These are phyloP conservation scores for Primulina huaijiensis DNA, from an alignment of 257 asterid genomes.

Conservation along the genomic window DNA sequence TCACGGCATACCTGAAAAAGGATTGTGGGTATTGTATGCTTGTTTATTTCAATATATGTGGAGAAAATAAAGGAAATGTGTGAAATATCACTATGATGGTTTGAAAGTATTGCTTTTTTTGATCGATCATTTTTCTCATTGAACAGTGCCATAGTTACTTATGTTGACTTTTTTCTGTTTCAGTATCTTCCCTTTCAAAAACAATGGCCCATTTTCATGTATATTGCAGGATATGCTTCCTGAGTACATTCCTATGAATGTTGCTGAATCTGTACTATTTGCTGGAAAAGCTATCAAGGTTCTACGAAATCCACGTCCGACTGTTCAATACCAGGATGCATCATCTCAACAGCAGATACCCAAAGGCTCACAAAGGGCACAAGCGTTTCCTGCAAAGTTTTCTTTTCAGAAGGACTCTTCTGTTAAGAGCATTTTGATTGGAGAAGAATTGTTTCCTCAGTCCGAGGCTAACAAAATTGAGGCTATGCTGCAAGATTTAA, in stretches of 20 bases:
- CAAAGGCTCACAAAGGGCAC: constrained; percentile 64
- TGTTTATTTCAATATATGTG: neutral
- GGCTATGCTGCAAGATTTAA: constrained; percentile 80
- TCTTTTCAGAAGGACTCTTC: constrained; percentile 50
- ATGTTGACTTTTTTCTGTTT: neutral
- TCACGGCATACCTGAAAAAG: neutral
- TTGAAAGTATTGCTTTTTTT: neutral
- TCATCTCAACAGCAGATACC: constrained; percentile 57
- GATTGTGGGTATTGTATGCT: neutral
- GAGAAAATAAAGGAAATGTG: neutral
- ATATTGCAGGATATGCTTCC: constrained; percentile 93
- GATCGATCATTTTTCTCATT: neutral
- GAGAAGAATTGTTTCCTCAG: constrained; percentile 87
- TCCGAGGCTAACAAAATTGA: constrained; percentile 90
- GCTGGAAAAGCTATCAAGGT: constrained; percentile 97
- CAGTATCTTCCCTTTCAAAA: neutral
- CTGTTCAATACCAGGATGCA: constrained; percentile 46
- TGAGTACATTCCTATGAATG: constrained; percentile 69
- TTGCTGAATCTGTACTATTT: constrained; percentile 86
- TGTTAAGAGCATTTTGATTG: constrained; percentile 41
- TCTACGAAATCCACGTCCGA: constrained; percentile 90
- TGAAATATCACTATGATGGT: neutral
- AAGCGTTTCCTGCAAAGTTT: constrained; percentile 37
- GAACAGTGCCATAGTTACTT: neutral
- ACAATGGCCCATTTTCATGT: neutral